A percentile compares a stretch with the other conserved stretches of the same genome.
phyloP scores from a whole-genome alignment of 2,329 filamentous ascomycete genomes.

The Sporothrix mexicana region DNA sequence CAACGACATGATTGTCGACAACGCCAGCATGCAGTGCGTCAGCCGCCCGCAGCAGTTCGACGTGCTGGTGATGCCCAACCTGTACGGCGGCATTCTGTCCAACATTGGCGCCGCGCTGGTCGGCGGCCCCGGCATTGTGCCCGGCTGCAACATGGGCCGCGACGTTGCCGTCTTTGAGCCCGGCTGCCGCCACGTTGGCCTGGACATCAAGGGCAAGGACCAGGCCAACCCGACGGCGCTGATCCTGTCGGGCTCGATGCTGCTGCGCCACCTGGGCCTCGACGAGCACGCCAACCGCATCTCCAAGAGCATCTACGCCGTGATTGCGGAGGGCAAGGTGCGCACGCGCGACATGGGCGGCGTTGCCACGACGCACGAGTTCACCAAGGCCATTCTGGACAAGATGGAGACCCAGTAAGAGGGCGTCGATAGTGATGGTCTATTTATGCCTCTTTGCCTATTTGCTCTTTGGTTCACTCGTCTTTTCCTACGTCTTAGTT shows the following conservation, averaged over 20 bases:
- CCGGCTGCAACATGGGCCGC: slow-evolving; percentile 99
- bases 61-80: slow-evolving; percentile 99
- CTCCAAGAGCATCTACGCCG: slow-evolving; percentile 78
- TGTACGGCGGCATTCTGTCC: slow-evolving; percentile 99
- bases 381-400: slow-evolving; percentile 90
- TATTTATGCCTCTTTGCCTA: too few species aligned
- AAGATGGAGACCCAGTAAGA: slow-evolving; percentile 84
- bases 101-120: slow-evolving; percentile 99
- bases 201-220: slow-evolving; percentile 99
- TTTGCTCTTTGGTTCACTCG: neutral
- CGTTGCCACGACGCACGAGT: slow-evolving; percentile 85
- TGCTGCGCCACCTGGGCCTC: slow-evolving; percentile 93
- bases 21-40: slow-evolving; percentile 99
- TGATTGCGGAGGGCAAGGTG: slow-evolving; percentile 85
- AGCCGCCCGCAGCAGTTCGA: slow-evolving; percentile 97
- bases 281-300: slow-evolving; percentile 99
- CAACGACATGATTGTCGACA: slow-evolving; percentile 99
- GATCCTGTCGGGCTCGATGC: slow-evolving; percentile 94
- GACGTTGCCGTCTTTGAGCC: slow-evolving; percentile 99
- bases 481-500: neutral
- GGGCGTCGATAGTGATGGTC: too few species aligned
- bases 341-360: slow-evolving; percentile 98
- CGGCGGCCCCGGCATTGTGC: slow-evolving; percentile 94
- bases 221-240: slow-evolving; percentile 98
- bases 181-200: slow-evolving; percentile 97